Conservation (phyloP, 2,329 filamentous ascomycete genomes). For the Ceratocystis variospora region DNA sequence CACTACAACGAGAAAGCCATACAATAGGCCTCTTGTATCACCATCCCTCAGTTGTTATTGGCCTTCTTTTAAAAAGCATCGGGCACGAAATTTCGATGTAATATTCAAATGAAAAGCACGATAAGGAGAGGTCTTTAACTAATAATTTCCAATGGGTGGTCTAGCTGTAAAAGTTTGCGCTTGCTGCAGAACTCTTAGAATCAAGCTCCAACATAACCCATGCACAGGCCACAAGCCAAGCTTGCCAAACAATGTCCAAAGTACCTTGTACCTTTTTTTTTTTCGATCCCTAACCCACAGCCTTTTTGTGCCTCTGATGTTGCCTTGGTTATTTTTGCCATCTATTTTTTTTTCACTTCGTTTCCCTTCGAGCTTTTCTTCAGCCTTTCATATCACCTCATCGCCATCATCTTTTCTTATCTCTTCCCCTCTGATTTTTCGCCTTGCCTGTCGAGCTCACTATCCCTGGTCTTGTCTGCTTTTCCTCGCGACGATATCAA, state of each 20-base stretch:
- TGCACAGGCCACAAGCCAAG: constrained; percentile 2
- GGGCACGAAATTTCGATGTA: no score
- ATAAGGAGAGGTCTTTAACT: not conserved
- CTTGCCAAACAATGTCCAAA: constrained; percentile 7
- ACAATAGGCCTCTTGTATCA: no score
- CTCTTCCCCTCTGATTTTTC: not conserved
- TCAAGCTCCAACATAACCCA: not conserved
- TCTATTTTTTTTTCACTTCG: not conserved
- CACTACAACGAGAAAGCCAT: no score
- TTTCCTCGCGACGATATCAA: constrained; percentile 4
- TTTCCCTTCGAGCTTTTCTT: not conserved
- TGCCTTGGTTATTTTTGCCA: not conserved
- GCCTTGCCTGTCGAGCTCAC: not conserved
- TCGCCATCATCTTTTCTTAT: constrained; percentile 9
- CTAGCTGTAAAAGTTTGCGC: not conserved
- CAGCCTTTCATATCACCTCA: constrained; percentile 3
- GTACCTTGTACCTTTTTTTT: constrained; percentile 6
- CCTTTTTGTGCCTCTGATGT: constrained; percentile 3
- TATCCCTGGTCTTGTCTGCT: not conserved
- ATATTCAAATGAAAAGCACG: no score
- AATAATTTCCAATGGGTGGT: not conserved
- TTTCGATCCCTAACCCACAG: constrained; percentile 9
- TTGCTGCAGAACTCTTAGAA: not conserved
- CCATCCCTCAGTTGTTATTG: no score
- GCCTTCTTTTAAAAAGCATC: no score